Percentiles rank a stretch among this genome's conserved stretches.
Evolutionary conservation across 2,329 filamentous ascomycete genomes (phyloP).

Genomic region (Fusarium miscanthi): DNA sequence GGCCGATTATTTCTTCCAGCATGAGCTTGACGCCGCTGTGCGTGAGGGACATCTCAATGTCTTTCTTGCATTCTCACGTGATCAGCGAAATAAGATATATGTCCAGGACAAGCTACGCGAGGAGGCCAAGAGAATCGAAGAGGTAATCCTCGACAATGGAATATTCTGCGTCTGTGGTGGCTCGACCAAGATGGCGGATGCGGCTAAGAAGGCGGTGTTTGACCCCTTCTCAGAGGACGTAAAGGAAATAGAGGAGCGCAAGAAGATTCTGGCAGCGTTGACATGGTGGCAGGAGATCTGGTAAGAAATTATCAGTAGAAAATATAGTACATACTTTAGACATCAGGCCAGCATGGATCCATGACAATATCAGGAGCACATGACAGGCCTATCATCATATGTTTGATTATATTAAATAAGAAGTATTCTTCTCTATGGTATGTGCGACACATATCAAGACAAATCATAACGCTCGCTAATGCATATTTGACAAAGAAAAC

Average conservation of each 20-base stretch:
- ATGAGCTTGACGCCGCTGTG: conserved; percentile 72
- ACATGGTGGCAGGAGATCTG: conserved; percentile 71
- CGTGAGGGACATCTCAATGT: conserved; percentile 46
- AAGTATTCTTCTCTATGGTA: background rate
- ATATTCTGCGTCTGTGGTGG: conserved; percentile 67
- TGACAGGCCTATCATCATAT: background rate
- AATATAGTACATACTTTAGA: conserved; percentile 3
- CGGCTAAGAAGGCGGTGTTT: conserved; percentile 63
- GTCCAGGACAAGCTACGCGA: conserved; percentile 65
- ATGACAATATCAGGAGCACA: background rate
- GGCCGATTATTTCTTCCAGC: conserved; percentile 83
- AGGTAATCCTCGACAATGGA: conserved; percentile 53
- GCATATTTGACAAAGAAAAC: conserved; percentile 7
- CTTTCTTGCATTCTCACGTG: conserved; percentile 61
- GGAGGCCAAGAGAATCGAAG: conserved; percentile 50
- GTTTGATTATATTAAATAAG: background rate
- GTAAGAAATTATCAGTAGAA: conserved; percentile 48
- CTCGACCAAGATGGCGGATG: conserved; percentile 67
- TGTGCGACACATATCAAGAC: background rate
- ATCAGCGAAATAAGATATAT: conserved; percentile 62
- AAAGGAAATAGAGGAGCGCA: conserved; percentile 53
- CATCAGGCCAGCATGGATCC: background rate
- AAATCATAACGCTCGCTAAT: conserved; percentile 32
- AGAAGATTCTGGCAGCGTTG: conserved; percentile 50
- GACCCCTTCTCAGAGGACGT: conserved; percentile 58